These are phyloP conservation scores for Raphanus sativus DNA, from an alignment of 345 rosid genomes.

Conservation along the genomic window DNA sequence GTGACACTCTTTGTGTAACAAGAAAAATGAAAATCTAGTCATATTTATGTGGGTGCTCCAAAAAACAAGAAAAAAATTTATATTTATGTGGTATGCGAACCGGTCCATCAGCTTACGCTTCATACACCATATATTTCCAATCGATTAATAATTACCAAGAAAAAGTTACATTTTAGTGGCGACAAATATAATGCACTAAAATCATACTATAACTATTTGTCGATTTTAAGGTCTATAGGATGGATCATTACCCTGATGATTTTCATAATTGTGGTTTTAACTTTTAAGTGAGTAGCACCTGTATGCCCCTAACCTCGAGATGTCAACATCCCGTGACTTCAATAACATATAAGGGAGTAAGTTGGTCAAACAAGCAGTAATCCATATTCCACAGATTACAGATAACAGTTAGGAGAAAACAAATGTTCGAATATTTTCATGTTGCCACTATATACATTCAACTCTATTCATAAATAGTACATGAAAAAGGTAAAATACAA, in stretches of 20 bases:
- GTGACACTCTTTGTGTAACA: no score
- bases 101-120: not conserved
- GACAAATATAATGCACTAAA: not conserved
- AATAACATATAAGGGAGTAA: not conserved
- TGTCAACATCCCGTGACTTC: slow-evolving; percentile 1
- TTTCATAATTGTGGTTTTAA: not conserved
- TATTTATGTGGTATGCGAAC: not conserved
- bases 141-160: not conserved
- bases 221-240: not conserved
- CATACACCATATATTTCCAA: not conserved
- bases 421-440: slow-evolving; percentile 41
- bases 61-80: not conserved
- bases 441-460: slow-evolving; percentile 23
- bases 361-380: slow-evolving; percentile 27
- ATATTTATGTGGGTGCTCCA: not conserved
- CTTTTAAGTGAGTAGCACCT: not conserved
- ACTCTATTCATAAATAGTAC: not conserved
- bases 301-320: not conserved
- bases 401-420: slow-evolving; percentile 11
- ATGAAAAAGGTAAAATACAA: not conserved
- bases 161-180: not conserved
- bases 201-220: not conserved
- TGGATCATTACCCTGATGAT: not conserved
- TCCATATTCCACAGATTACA: slow-evolving; percentile 3
- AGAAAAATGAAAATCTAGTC: not conserved